Conservation (phyloP, 2,329 filamentous ascomycete species). For the Orbilia ellipsospora region DNA sequence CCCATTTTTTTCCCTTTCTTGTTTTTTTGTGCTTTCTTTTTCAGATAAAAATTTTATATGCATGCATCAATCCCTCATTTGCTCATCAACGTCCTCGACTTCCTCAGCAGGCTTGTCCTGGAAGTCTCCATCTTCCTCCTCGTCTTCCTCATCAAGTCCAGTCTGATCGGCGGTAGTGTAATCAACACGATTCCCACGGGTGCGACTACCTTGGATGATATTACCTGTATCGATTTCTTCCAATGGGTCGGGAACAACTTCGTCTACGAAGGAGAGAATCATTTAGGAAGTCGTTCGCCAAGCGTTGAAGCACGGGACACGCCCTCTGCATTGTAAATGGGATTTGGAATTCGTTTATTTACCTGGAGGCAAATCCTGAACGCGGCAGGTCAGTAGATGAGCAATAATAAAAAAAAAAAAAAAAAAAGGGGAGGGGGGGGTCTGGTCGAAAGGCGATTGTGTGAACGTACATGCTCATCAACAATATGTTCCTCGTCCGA, state of each 20-base stretch:
- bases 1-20: background rate
- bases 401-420: background rate
- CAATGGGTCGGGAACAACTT: background rate
- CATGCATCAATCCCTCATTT: slow-evolving; percentile 31
- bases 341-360: slow-evolving; percentile 11
- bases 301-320: too few relatives aligned
- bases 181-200: slow-evolving; percentile 29
- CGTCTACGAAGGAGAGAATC: background rate
- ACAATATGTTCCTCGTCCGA: slow-evolving; percentile 27
- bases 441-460: background rate
- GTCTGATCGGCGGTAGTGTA: slow-evolving; percentile 28
- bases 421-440: background rate
- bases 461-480: slow-evolving; percentile 24
- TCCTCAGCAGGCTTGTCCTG: slow-evolving; percentile 13
- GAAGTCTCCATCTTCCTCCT: slow-evolving; percentile 45
- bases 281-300: too few relatives aligned
- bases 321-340: too few relatives aligned
- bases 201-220: slow-evolving; percentile 22
- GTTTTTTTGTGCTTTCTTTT: too few relatives aligned
- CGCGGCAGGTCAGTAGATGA: background rate
- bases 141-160: slow-evolving; percentile 28
- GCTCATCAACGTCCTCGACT: slow-evolving; percentile 19
- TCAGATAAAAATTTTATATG: background rate
- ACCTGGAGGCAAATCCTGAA: slow-evolving; percentile 31
- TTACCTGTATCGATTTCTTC: slow-evolving; percentile 34